These are phyloP conservation scores for Grifola frondosa DNA, from an alignment of 1,284 basidiomycete species.

Conservation along the genomic window DNA sequence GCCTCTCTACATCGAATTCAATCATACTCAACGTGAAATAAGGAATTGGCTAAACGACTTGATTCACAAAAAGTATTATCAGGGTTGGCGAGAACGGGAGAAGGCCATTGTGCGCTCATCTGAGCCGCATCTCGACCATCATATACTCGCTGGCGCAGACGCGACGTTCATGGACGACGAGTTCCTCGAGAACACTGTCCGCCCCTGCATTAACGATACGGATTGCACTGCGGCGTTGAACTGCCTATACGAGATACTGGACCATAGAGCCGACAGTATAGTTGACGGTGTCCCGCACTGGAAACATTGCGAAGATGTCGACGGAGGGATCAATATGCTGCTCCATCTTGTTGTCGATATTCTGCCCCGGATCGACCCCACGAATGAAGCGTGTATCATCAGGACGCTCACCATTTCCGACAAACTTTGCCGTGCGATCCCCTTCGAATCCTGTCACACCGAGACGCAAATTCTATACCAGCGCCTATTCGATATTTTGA, in stretches of 20 bases:
- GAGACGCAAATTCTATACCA: slow-evolving; percentile 12
- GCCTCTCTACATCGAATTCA: slow-evolving; percentile 11
- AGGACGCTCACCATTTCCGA: slow-evolving; percentile 12
- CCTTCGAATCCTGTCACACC: slow-evolving; percentile 15
- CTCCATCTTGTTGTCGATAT: slow-evolving; percentile 18
- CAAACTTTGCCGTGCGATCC: slow-evolving; percentile 17
- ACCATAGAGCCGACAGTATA: slow-evolving; percentile 15
- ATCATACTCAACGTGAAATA: slow-evolving; percentile 7
- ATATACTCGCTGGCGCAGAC: slow-evolving; percentile 21
- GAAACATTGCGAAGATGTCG: slow-evolving; percentile 13
- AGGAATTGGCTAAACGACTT: slow-evolving; percentile 9
- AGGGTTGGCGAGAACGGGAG: slow-evolving; percentile 24
- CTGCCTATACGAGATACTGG: slow-evolving; percentile 16
- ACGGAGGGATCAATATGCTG: slow-evolving; percentile 11
- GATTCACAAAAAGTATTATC: slow-evolving; percentile 9
- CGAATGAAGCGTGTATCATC: slow-evolving; percentile 2
- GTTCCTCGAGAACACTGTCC: slow-evolving; percentile 18
- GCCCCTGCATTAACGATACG: slow-evolving; percentile 14
- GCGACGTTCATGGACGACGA: slow-evolving; percentile 25
- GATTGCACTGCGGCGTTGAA: slow-evolving; percentile 8
- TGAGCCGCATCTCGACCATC: slow-evolving; percentile 13
- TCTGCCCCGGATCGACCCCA: slow-evolving; percentile 11
- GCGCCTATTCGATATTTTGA: slow-evolving; percentile 15
- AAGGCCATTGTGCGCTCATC: slow-evolving; percentile 10
- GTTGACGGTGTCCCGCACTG: slow-evolving; percentile 17